Percentiles rank a stretch among this genome's conserved stretches.
phyloP scores from a whole-genome alignment of 345 rosid species.

The Populus simonii region DNA sequence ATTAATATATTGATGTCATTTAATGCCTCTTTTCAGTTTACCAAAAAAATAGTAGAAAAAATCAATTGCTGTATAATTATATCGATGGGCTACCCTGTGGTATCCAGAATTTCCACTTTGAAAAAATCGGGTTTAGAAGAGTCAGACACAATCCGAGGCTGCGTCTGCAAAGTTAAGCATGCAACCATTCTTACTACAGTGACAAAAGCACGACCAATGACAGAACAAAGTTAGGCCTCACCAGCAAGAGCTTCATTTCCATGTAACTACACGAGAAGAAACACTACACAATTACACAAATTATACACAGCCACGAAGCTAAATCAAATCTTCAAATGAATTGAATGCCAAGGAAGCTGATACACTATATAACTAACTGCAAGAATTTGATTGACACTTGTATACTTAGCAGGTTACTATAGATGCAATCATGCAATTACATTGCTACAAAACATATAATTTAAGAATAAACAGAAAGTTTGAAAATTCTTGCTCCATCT shows the following conservation, averaged over 20 bases:
- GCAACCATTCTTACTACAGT: not conserved
- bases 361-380: not conserved
- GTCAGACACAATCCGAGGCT: too few species aligned
- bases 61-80: not conserved
- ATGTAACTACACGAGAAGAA: not conserved
- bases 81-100: not conserved
- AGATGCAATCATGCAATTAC: not conserved
- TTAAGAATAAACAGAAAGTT: not conserved
- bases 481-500: not conserved
- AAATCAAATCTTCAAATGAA: not conserved
- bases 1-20: not conserved
- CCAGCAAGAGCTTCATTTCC: not conserved
- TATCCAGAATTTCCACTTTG: too few species aligned
- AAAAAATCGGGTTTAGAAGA: too few species aligned
- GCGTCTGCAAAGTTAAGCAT: not conserved
- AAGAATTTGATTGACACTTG: not conserved
- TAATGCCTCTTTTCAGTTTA: too few species aligned
- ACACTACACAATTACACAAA: not conserved
- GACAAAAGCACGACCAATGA: not conserved
- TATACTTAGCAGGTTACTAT: not conserved
- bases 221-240: not conserved
- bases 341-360: not conserved
- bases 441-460: not conserved
- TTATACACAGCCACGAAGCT: not conserved
- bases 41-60: not conserved